Evolutionary conservation across 2,329 filamentous ascomycete genomes (phyloP), one percentile per base, ranked within the genome.

Genomic region (Cytospora piceicola): DNA sequence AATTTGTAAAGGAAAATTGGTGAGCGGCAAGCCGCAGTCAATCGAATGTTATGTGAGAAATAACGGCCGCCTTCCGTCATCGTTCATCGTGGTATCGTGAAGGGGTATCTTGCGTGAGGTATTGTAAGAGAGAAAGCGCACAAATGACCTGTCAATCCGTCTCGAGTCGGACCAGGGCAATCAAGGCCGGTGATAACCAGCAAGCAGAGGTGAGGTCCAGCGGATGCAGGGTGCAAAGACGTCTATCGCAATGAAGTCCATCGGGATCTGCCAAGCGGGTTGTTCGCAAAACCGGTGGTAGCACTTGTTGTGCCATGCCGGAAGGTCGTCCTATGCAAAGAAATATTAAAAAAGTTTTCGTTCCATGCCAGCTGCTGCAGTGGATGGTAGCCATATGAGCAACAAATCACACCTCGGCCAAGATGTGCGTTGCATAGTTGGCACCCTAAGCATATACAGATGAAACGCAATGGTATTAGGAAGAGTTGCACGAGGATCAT

Each of bases 361-460:
- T 63, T 68, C 56, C 60, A 66, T 63, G 60, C 63, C 56, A 52
- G 56, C 51, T 66, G 59, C 32, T 68, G 63, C 56, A 39, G 55
- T 54, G 59, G 22, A 39, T 63, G 42, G 46, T 60, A 68, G 67
- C 64, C 64, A 64, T 30, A 67, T 67, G 61, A 61, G 58, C 64
- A 63, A 66, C 63, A 67, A 61, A 64, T 67, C 60, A 59, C 64
- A 67, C 53, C 61, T 55, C 55, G 46, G 42, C 58, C 54, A 57
- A 61, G 54, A 67, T 66, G 61, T 63, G 57, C 53, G 39, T 49
- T 64, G 61, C 58, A 24, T 64, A 67, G 61, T 49, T 66, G 59
- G 58, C 54, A 64, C 60, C 55, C 65, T 68, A 65, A 68, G 66
- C 67, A 68, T 65, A 65, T 68, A 65, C 61, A 62, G 51, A 67